Conservation (phyloP, 192 early-diverging fungal genomes). For the Mortierella hygrophila region DNA sequence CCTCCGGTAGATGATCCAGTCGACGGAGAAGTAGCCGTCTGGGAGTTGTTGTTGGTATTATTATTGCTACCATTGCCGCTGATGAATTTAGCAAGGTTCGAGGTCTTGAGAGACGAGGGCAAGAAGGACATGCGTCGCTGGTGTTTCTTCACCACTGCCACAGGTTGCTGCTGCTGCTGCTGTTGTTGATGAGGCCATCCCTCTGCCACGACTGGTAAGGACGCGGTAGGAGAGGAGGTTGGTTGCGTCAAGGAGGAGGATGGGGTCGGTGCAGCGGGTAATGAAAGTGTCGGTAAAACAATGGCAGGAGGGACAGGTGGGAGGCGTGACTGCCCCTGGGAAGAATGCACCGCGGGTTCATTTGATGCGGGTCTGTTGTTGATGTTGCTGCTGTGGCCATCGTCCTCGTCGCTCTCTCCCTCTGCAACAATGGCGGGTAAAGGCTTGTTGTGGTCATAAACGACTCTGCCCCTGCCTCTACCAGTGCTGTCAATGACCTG, state of each 20-base stretch:
- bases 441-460: conserved; percentile 17
- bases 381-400: not conserved
- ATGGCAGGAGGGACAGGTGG: not conserved
- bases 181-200: not conserved
- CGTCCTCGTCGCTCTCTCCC: not conserved
- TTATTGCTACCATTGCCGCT: conserved; percentile 6
- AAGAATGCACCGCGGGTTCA: not conserved
- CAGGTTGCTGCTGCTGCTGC: not conserved
- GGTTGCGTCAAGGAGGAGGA: not conserved
- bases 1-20: not conserved
- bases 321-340: conserved; percentile 1
- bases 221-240: not conserved
- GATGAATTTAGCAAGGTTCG: conserved; percentile 45
- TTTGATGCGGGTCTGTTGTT: not conserved
- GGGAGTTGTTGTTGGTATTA: not conserved
- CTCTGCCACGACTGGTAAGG: too few relatives aligned
- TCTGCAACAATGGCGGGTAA: conserved; percentile 15
- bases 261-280: conserved; percentile 1
- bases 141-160: conserved; percentile 12
- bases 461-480: not conserved
- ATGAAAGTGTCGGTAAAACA: conserved; percentile 3
- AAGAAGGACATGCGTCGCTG: conserved; percentile 41
- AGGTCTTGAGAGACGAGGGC: conserved; percentile 36
- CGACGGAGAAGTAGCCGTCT: conserved; percentile 7
- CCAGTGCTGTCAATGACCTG: not conserved